phyloP scores from a whole-genome alignment of 805 yeast genomes.

The Hanseniaspora valbyensis region DNA sequence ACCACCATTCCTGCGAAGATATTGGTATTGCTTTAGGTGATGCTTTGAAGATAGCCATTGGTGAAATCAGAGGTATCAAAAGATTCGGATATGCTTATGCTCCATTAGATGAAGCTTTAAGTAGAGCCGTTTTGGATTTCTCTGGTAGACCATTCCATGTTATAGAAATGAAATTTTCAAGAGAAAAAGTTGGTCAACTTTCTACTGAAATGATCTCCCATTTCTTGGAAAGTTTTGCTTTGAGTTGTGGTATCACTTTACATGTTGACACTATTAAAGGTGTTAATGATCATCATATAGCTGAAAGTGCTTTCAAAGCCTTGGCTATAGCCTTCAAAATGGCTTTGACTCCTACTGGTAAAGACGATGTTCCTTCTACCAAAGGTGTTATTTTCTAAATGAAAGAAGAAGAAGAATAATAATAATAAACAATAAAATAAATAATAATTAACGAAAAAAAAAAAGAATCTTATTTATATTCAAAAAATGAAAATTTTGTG shows the following conservation, averaged over 20 bases:
- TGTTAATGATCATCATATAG: constrained; percentile 88
- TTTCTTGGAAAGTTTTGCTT: constrained; percentile 86
- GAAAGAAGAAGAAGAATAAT: not conserved
- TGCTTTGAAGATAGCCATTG: constrained; percentile 83
- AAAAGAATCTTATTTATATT: not conserved
- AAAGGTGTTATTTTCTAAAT: constrained; percentile 75
- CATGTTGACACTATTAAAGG: constrained; percentile 95
- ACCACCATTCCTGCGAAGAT: constrained; percentile 94
- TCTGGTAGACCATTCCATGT: constrained; percentile 90
- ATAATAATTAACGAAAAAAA: too few relatives aligned
- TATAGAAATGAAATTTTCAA: constrained; percentile 73
- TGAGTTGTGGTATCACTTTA: constrained; percentile 77
- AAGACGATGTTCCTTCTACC: constrained; percentile 87
- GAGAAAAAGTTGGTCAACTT: constrained; percentile 88
- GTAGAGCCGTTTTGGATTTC: constrained; percentile 91
- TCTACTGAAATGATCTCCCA: constrained; percentile 98
- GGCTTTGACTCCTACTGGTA: constrained; percentile 72
- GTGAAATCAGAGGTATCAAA: constrained; percentile 79
- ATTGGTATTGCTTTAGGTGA: constrained; percentile 84
- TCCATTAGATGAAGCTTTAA: constrained; percentile 90
- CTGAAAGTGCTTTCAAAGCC: constrained; percentile 94
- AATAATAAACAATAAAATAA: too few relatives aligned
- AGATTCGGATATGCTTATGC: constrained; percentile 91
- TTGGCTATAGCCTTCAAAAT: constrained; percentile 85
- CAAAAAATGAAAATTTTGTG: too few relatives aligned